Base-by-base conservation (phyloP, 1,284 basidiomycete genomes). In the Austroboletus niveus region DNA sequence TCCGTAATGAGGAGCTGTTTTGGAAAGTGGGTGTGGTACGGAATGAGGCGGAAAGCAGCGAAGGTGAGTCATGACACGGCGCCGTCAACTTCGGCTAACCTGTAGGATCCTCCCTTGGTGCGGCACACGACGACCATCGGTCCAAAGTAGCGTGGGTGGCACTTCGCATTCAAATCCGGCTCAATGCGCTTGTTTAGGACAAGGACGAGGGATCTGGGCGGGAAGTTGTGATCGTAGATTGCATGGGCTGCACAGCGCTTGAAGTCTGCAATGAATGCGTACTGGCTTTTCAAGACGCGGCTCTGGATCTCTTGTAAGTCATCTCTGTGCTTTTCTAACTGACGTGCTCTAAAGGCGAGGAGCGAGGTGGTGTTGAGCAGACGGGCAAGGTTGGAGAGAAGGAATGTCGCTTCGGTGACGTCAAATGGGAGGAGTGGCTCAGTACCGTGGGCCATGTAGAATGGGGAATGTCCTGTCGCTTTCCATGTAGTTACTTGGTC, bases 361-460 rank as follows among this genome's bases (percentile, higher is more conserved):
- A 38, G 36, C 1, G 7, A 1, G 6, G 36, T 6, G 8, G 36
- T 38, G 36, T n/a, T 6, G n/a, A 20, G 8, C 7, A 5, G 15
- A 8, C 5, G 15, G 7, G 36, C 8, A 5, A 38, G 11, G 17
- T 8, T 2, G 7, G 36, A 17, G 15, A 11, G 8, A 5, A 72
- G 42, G 45, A 64, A 71, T 0, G 65, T 69, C 1, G 64, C 61
- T 55, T 72, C 61, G 10, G 54, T 32, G 2, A 72, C 34, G 42
- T 72, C 65, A 17, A 72, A 58, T 0, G 62, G 70, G 1, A 71
- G 52, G 0, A 68, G 38, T 0, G 68, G 70, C 2, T 72, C 57
- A 1, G 60, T 51, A 6, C 66, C 65, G 42, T 67, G 63, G 0
- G 56, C 42, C 42, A 68, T 55, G 43, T 57, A 66, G 34, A 54